Percentiles rank a stretch among this genome's conserved stretches.
Conservation (phyloP, 2,329 filamentous ascomycete genomes). For the Boeremia lycopersici region DNA sequence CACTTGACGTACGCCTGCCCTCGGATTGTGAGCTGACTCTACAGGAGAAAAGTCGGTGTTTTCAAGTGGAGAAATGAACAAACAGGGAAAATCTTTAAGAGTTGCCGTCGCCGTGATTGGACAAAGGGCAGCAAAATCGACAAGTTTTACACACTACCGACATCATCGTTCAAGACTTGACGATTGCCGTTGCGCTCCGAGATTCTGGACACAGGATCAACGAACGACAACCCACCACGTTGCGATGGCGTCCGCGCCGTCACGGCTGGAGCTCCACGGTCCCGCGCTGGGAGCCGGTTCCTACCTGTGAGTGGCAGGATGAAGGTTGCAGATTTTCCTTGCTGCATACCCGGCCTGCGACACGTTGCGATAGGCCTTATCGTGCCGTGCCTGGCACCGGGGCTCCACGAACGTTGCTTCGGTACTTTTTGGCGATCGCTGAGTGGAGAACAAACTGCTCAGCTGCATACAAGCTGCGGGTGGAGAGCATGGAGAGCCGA, state of each 20-base stretch:
- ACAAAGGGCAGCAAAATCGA: neutral
- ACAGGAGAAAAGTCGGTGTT: neutral
- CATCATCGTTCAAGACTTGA: conserved; percentile 7
- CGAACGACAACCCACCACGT: conserved; percentile 30
- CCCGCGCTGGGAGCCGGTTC: conserved; percentile 2
- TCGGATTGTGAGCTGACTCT: conserved; percentile 5
- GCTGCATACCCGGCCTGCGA: conserved; percentile 23
- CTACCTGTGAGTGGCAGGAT: conserved; percentile 21
- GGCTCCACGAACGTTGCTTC: conserved; percentile 30
- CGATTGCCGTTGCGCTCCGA: conserved; percentile 18
- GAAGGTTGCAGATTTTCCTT: conserved; percentile 23
- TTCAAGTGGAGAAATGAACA: neutral
- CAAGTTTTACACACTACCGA: conserved; percentile 6
- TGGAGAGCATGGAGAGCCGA: conserved; percentile 16
- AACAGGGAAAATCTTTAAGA: conserved; percentile 5
- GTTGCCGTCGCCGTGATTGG: conserved; percentile 5
- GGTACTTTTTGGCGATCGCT: conserved; percentile 22
- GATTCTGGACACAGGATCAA: conserved; percentile 16
- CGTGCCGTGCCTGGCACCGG: conserved; percentile 26
- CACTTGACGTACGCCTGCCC: neutral
- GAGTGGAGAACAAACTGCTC: conserved; percentile 26
- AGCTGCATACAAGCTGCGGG: conserved; percentile 22
- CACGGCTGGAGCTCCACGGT: conserved; percentile 15
- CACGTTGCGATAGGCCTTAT: conserved; percentile 35
- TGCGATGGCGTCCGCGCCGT: conserved; percentile 19